These are phyloP conservation scores for Lactarius psammicola DNA, from an alignment of 768 basidiomycete genomes.

Conservation along the genomic window DNA sequence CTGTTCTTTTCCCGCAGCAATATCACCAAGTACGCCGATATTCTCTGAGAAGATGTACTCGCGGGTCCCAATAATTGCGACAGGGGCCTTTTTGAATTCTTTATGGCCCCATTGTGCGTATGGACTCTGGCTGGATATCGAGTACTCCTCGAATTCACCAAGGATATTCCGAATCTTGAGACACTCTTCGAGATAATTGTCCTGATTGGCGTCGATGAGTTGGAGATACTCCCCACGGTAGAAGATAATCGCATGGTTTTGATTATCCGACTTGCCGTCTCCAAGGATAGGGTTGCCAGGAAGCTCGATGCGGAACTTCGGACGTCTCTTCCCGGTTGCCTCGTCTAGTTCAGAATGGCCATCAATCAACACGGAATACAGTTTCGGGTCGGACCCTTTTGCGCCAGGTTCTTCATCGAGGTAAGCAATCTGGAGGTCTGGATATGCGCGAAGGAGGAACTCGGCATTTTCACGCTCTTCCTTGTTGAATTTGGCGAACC, in stretches of 20 bases:
- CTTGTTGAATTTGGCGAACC: slow-evolving; percentile 98
- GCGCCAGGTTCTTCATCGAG: slow-evolving; percentile 93
- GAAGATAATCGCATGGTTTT: slow-evolving; percentile 99
- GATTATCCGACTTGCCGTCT: slow-evolving; percentile 99
- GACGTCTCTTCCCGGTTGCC: slow-evolving; percentile 82
- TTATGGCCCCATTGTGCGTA: slow-evolving; percentile 96
- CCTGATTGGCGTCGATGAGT: slow-evolving; percentile 99
- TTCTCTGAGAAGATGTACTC: slow-evolving; percentile 99
- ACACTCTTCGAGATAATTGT: slow-evolving; percentile 99
- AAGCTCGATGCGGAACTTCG: slow-evolving; percentile 96
- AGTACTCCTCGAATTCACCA: slow-evolving; percentile 96
- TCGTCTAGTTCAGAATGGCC: slow-evolving; percentile 96
- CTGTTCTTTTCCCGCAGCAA: slow-evolving; percentile 99
- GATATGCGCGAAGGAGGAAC: slow-evolving; percentile 95
- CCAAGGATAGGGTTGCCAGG: slow-evolving; percentile 99
- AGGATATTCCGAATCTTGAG: slow-evolving; percentile 97
- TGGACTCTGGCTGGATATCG: slow-evolving; percentile 86
- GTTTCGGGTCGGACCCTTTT: slow-evolving; percentile 81
- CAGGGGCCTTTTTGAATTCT: slow-evolving; percentile 85
- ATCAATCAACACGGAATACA: slow-evolving; percentile 94
- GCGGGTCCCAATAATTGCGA: slow-evolving; percentile 96
- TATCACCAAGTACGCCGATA: slow-evolving; percentile 97
- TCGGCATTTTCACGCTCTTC: slow-evolving; percentile 99
- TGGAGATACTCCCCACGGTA: slow-evolving; percentile 99
- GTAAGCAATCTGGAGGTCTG: slow-evolving; percentile 97